phyloP scores from a whole-genome alignment of 179 eudicot species.

The Drosera spatulata region DNA sequence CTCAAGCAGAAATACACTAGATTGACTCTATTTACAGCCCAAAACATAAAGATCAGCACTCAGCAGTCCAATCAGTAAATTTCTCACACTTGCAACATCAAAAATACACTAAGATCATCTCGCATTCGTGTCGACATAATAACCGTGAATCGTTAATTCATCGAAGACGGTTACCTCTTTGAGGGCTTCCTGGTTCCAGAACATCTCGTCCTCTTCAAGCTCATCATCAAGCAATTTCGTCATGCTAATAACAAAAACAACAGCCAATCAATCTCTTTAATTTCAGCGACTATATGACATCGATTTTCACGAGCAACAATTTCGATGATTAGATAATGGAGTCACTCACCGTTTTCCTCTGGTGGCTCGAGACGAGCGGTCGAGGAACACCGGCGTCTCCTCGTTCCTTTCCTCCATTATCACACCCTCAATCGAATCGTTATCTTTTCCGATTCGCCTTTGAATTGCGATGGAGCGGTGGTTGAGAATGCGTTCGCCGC shows the following conservation, averaged over 20 bases:
- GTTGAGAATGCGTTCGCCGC: too few relatives aligned
- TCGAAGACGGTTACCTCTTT: slow-evolving; percentile 43
- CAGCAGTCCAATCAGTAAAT: too few relatives aligned
- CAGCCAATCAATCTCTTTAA: neutral
- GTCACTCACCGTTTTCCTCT: slow-evolving; percentile 74
- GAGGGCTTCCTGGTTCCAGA: slow-evolving; percentile 98
- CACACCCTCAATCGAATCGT: neutral
- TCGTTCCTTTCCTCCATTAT: slow-evolving; percentile 40
- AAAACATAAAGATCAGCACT: too few relatives aligned
- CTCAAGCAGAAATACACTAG: too few relatives aligned
- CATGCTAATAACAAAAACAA: slow-evolving; percentile 39
- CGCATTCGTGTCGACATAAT: too few relatives aligned
- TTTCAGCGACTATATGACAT: neutral
- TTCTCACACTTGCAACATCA: too few relatives aligned
- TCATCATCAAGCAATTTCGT: slow-evolving; percentile 88
- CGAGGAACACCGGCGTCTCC: slow-evolving; percentile 42
- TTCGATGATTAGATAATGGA: neutral
- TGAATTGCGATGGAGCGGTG: too few relatives aligned
- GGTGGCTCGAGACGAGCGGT: slow-evolving; percentile 69
- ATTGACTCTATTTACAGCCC: too few relatives aligned
- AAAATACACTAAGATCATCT: too few relatives aligned
- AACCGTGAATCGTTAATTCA: neutral
- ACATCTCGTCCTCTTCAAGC: slow-evolving; percentile 82
- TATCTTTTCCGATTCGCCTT: neutral
- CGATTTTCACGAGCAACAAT: neutral